A percentile compares a stretch with the other conserved stretches of the same genome.
Conservation (phyloP, 1,284 basidiomycete genomes). For the Ustilago vetiveriae region DNA sequence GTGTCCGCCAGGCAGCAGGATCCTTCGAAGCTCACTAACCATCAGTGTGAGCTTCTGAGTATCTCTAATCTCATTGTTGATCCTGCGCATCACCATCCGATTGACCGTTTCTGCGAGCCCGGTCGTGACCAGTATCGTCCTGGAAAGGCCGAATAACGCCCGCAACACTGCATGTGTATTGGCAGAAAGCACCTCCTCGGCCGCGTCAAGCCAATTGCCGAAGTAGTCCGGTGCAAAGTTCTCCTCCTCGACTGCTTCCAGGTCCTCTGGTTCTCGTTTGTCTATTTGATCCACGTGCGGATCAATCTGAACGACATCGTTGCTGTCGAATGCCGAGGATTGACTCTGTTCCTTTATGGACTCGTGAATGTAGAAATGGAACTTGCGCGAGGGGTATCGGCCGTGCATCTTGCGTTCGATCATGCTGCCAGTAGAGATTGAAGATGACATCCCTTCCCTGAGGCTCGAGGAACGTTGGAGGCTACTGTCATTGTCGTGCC, state of each 20-base stretch:
- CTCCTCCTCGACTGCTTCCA: background rate
- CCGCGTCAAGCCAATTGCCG: slow-evolving; percentile 25
- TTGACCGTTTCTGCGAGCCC: slow-evolving; percentile 23
- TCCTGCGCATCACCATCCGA: slow-evolving; percentile 10
- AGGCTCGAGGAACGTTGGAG: slow-evolving; percentile 4
- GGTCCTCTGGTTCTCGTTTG: background rate
- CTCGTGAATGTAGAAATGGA: slow-evolving; percentile 14
- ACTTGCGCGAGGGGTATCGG: slow-evolving; percentile 42
- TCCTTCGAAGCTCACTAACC: slow-evolving; percentile 21
- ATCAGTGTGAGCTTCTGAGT: slow-evolving; percentile 17
- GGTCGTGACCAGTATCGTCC: slow-evolving; percentile 12
- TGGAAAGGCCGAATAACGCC: slow-evolving; percentile 11
- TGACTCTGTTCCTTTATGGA: slow-evolving; percentile 7
- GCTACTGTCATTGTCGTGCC: background rate
- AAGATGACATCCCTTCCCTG: slow-evolving; percentile 14
- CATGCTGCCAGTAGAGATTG: slow-evolving; percentile 27
- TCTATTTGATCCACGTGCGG: background rate
- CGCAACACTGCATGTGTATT: slow-evolving; percentile 16
- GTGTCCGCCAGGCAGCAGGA: slow-evolving; percentile 39
- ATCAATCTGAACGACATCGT: background rate
- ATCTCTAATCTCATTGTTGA: slow-evolving; percentile 20
- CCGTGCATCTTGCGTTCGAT: slow-evolving; percentile 45
- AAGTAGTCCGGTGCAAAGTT: slow-evolving; percentile 20
- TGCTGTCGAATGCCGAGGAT: slow-evolving; percentile 9
- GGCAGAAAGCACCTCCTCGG: slow-evolving; percentile 25